Base-by-base conservation (phyloP, 2,329 filamentous ascomycete species). In the Trichoderma sp. region DNA sequence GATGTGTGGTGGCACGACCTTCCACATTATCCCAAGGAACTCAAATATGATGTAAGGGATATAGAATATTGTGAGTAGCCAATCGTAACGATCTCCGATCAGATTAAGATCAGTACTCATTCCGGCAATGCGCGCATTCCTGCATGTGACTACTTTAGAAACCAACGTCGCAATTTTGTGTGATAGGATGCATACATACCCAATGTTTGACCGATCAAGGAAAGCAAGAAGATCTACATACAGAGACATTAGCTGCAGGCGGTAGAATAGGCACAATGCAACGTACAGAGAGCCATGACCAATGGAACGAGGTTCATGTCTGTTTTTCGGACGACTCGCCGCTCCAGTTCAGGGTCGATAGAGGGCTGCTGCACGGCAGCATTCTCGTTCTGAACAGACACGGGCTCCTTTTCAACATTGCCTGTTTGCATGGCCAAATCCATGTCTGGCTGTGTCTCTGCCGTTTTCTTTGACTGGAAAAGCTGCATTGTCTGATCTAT, bases 51-150 rank as follows among this genome's bases (percentile, higher is more conserved):
- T 74, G 58, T 78, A 77, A 30, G 73, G 73, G 36, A 77, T 76
- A 58, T 78, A 78, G 30, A 78, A 78, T 2, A 75, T 71, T 12
- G 76, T 76, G n/a, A 77, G 74, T 1, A 77, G 64, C 76, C 76
- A 78, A 5, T 73, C 69, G 59, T 76, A 78, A 7, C 75, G 68
- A n/a, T 68, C 63, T 32, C 74, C 74, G 50, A 70, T 72, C 9
- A 77, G 66, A 11, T 73, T 63, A 3, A 77, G 61, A 26, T 71
- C 75, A 11, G 74, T 50, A 8, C 72, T 71, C 71, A 76, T 76
- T 3, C 76, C 76, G 20, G 76, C 76, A 68, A 76, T 73, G 30
- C 74, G 75, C 3, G 76, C 76, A 58, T 77, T 77, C n/a, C 73
- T 74, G 34, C 30, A 34, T 34, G 32, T 34, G 9, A 6, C 26